A percentile compares a stretch with the other conserved stretches of the same genome.
Conservation (phyloP, 106 monocot species). For the Allium sativum region DNA sequence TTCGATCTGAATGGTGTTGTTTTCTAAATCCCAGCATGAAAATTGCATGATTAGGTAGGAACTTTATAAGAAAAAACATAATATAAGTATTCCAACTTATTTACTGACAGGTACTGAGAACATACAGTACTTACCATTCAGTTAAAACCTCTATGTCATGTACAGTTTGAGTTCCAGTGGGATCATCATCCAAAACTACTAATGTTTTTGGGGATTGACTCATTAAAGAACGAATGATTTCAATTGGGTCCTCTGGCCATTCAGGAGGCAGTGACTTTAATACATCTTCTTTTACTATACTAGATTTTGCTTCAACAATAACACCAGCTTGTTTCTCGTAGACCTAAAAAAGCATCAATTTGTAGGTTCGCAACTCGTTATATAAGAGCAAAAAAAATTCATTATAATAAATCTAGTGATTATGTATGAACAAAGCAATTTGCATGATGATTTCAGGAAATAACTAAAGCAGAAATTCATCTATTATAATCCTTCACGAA, state of each 20-base stretch:
- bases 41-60: neutral
- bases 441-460: too few relatives aligned
- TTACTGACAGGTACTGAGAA: neutral
- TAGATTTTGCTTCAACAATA: conserved; percentile 57
- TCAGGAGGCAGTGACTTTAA: conserved; percentile 66
- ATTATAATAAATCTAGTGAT: too few relatives aligned
- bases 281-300: conserved; percentile 46
- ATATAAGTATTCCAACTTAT: neutral
- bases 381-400: too few relatives aligned
- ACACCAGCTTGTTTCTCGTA: conserved; percentile 89
- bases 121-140: conserved; percentile 52
- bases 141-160: conserved; percentile 90
- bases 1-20: neutral
- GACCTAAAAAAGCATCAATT: conserved; percentile 41
- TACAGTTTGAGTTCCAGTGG: conserved; percentile 98
- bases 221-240: conserved; percentile 22
- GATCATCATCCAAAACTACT: conserved; percentile 94
- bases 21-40: neutral
- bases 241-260: conserved; percentile 74
- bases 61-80: neutral
- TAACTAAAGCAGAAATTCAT: too few relatives aligned
- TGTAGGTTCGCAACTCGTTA: too few relatives aligned
- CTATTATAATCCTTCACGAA: too few relatives aligned
- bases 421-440: too few relatives aligned
- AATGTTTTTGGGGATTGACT: conserved; percentile 38